Conservation (phyloP, 192 early-diverging fungal genomes). For the Lobosporangium transversale region DNA sequence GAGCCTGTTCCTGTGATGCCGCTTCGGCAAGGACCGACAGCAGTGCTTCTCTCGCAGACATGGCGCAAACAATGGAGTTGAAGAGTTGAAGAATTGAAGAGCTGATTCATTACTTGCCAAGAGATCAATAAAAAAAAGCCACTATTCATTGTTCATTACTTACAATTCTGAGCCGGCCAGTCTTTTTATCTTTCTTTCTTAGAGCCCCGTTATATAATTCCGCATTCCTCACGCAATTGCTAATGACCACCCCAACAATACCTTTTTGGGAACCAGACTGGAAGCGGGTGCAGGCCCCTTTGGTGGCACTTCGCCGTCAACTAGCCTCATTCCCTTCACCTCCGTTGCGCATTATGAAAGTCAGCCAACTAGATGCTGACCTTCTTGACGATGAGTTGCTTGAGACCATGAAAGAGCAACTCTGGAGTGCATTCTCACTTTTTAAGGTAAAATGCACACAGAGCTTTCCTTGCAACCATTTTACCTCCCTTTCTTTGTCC, state of each 20-base stretch:
- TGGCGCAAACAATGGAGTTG: conserved; percentile 4
- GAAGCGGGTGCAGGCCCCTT: conserved; percentile 60
- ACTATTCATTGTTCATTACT: too few relatives aligned
- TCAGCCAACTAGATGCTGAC: conserved; percentile 87
- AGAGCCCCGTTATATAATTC: not conserved
- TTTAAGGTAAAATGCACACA: conserved; percentile 75
- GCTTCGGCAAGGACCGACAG: conserved; percentile 67
- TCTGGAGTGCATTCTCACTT: conserved; percentile 74
- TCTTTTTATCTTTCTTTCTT: not conserved
- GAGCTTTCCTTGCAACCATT: too few relatives aligned
- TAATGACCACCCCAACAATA: conserved; percentile 17
- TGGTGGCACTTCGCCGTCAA: conserved; percentile 57
- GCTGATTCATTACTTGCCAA: too few relatives aligned
- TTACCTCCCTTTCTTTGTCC: too few relatives aligned
- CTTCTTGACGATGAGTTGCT: conserved; percentile 83
- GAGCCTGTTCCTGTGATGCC: conserved; percentile 72
- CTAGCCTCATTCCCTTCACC: conserved; percentile 62
- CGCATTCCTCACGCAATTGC: too few relatives aligned
- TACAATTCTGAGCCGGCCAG: not conserved
- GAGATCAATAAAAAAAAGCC: too few relatives aligned
- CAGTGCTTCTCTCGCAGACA: conserved; percentile 58
- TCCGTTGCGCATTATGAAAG: conserved; percentile 72
- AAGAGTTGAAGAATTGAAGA: too few relatives aligned
- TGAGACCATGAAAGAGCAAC: conserved; percentile 79
- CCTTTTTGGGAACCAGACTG: conserved; percentile 63